These are phyloP conservation scores for Lasiodiplodia theobromae DNA, from an alignment of 2,329 filamentous ascomycete species.

Conservation along the genomic window DNA sequence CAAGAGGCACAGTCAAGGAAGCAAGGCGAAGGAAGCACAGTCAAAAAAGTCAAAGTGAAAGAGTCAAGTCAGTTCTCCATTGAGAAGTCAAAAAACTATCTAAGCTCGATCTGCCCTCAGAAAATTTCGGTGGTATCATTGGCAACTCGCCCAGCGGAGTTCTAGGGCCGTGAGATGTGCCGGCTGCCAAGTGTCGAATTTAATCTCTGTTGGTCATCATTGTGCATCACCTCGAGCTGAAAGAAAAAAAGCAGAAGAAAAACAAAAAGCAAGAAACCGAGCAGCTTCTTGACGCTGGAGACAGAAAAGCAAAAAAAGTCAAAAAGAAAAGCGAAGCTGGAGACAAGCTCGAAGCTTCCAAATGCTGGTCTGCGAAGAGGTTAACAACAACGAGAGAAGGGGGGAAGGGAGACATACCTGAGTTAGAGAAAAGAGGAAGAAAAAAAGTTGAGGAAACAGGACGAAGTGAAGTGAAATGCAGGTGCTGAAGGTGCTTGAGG, in stretches of 20 bases:
- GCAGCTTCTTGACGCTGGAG: background rate
- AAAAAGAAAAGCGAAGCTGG: background rate
- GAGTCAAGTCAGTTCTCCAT: background rate
- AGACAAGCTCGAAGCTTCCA: background rate
- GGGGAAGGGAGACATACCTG: too few relatives aligned
- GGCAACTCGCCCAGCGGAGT: slow-evolving; percentile 1
- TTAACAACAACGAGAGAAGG: too few relatives aligned
- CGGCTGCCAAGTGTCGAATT: slow-evolving; percentile 13
- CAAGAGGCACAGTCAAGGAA: background rate
- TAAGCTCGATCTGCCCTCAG: slow-evolving; percentile 21
- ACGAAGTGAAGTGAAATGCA: background rate
- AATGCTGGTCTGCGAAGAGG: background rate
- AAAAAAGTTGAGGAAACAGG: background rate
- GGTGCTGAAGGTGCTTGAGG: background rate
- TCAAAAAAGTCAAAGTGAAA: too few relatives aligned
- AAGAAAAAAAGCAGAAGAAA: background rate
- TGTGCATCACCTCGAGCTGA: slow-evolving; percentile 4
- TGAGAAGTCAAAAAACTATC: background rate
- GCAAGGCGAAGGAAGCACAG: too few relatives aligned
- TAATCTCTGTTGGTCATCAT: slow-evolving; percentile 20
- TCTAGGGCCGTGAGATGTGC: background rate
- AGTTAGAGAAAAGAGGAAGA: background rate
- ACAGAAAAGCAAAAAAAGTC: background rate
- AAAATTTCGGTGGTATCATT: background rate
- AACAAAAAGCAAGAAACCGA: background rate